These are phyloP conservation scores for Spergularia azorica DNA, from an alignment of 179 eudicot species.

Conservation along the genomic window DNA sequence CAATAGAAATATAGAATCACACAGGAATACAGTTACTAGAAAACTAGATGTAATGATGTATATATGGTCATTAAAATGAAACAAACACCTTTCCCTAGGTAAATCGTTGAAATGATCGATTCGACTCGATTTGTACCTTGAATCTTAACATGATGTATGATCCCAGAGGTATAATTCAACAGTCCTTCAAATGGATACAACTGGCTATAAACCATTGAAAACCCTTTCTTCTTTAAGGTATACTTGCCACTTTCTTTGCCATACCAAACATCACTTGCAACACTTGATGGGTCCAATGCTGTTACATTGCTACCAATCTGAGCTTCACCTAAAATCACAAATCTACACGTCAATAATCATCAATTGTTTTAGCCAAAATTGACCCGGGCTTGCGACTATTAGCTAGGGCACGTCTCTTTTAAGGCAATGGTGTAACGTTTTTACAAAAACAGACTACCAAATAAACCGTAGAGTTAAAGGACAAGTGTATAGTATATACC, in stretches of 20 bases:
- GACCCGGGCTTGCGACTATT: too few species aligned
- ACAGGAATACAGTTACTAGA: too few species aligned
- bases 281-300: constrained; percentile 62
- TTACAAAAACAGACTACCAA: too few species aligned
- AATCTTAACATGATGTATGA: constrained; percentile 83
- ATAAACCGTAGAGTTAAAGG: neutral
- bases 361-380: too few species aligned
- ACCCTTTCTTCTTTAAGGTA: constrained; percentile 49
- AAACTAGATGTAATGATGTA: too few species aligned
- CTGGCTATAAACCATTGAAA: constrained; percentile 67
- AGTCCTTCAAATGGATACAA: constrained; percentile 79
- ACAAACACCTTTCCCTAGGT: too few species aligned
- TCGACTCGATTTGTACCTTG: constrained; percentile 47
- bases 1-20: too few species aligned
- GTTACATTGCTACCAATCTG: constrained; percentile 76
- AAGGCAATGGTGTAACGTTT: neutral
- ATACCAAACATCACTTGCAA: constrained; percentile 89
- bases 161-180: constrained; percentile 82
- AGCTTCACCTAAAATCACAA: constrained; percentile 60
- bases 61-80: too few species aligned
- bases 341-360: too few species aligned
- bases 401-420: too few species aligned
- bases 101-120: too few species aligned
- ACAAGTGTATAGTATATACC: constrained; percentile 38
- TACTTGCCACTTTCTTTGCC: constrained; percentile 69